Evolutionary conservation across 257 asterid species (phyloP), one percentile per base, ranked within the genome.

Genomic region (Echites panduratus): DNA sequence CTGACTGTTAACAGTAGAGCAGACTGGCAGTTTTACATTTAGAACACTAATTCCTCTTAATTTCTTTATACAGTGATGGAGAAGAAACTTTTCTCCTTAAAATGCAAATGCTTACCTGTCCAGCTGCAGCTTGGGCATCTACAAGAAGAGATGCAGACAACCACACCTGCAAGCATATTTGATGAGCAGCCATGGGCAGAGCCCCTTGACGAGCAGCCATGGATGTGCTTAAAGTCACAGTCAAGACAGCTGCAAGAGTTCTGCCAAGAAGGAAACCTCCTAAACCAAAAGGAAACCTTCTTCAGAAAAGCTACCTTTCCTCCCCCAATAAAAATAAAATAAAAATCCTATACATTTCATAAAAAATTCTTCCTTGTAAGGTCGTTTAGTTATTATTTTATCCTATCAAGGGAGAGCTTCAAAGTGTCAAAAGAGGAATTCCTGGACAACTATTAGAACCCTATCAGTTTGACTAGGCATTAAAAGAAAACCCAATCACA

Each of bases 231-330:
- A 79, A 76, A 27, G 85, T 82, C 69, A 82, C 71, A n/a, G 83
- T 82, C 64, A 73, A n/a, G 59, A 76, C 83, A 73, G 78, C 83
- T 26, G 85, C 76, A 14, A 82, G 76, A 57, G 85, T 82, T 78
- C 81, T 82, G 57, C 85, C 85, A 41, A 82, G 80, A 57, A 82
- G 81, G 68, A 82, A 82, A 69, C 85, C 85, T 70, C 85, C 85
- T 82, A 64, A 78, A 29, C 40, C 43, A 29, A 65, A 68, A 10
- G n/a, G 6, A 26, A 16, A 64, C 20, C 16, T 58, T 44, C 66
- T 17, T 45, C 44, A 74, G 61, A 66, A 44, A 29, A n/a, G 65
- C 40, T 29, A 24, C 50, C 12, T 54, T 14, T 7, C 27, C n/a
- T 19, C 8, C 14, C 14, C 9, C 67, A 24, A 41, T 40, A 38